A percentile compares a stretch with the other conserved stretches of the same genome.
phyloP scores from a whole-genome alignment of 2,329 filamentous ascomycete species.

The Huntiella omanensis region DNA sequence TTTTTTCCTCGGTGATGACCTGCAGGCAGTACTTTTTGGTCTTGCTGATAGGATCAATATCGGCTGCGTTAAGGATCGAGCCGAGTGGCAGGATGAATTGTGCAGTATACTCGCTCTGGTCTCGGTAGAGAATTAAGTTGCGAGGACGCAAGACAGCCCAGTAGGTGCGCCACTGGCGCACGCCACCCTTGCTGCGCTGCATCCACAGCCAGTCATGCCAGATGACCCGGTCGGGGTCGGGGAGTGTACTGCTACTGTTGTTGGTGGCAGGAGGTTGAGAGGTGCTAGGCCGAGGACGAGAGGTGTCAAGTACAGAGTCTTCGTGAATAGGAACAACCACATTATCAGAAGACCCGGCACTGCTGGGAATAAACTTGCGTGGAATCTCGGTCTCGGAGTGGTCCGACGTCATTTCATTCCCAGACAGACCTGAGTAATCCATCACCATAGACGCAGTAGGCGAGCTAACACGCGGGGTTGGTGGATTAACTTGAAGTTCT shows the following conservation, averaged over 20 bases:
- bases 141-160: conserved; percentile 83
- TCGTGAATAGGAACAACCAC: conserved; percentile 23
- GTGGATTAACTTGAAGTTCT: conserved; percentile 29
- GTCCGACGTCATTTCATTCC: conserved; percentile 59
- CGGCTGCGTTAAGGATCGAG: conserved; percentile 72
- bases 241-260: conserved; percentile 26
- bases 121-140: conserved; percentile 80
- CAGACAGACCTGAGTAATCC: conserved; percentile 44
- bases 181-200: conserved; percentile 61
- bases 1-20: conserved; percentile 83
- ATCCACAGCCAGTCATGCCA: conserved; percentile 84
- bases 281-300: not conserved
- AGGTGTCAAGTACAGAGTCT: conserved; percentile 11
- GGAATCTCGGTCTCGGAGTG: conserved; percentile 53
- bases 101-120: conserved; percentile 76
- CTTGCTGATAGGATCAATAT: conserved; percentile 71
- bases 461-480: conserved; percentile 19
- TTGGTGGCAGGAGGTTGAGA: conserved; percentile 15
- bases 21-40: conserved; percentile 80
- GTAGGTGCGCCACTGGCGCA: conserved; percentile 84
- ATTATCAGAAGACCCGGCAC: conserved; percentile 27
- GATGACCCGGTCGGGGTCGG: conserved; percentile 71
- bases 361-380: conserved; percentile 14
- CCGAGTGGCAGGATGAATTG: conserved; percentile 63
- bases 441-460: conserved; percentile 41